Percentiles rank a stretch among this genome's conserved stretches.
phyloP scores from a whole-genome alignment of 2,329 filamentous ascomycete species.

The Alternaria sp. region DNA sequence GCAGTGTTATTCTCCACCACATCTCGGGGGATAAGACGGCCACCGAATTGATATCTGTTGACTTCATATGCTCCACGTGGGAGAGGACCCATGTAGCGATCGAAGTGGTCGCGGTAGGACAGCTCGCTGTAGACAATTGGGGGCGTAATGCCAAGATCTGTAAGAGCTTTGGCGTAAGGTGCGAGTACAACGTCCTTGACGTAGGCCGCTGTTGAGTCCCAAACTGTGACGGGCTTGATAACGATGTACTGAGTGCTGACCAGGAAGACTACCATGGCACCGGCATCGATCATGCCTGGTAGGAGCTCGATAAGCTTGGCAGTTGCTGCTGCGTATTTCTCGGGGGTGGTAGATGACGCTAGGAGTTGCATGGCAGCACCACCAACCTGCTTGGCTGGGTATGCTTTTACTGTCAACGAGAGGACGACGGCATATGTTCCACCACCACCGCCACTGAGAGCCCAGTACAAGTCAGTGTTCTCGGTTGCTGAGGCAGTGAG shows the following conservation, averaged over 20 bases:
- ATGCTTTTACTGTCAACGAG: conserved; percentile 41
- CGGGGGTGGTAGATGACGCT: conserved; percentile 25
- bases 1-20: conserved; percentile 28
- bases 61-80: conserved; percentile 31
- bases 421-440: conserved; percentile 45
- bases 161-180: conserved; percentile 34
- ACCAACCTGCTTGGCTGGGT: conserved; percentile 28
- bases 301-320: conserved; percentile 25
- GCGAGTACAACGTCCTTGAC: conserved; percentile 31
- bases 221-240: conserved; percentile 13
- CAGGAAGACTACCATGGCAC: conserved; percentile 31
- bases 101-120: conserved; percentile 37
- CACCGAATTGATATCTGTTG: conserved; percentile 32
- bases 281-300: conserved; percentile 32
- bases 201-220: conserved; percentile 19
- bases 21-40: conserved; percentile 29
- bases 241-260: conserved; percentile 21
- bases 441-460: conserved; percentile 44
- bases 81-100: conserved; percentile 37
- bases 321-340: conserved; percentile 23
- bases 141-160: conserved; percentile 27
- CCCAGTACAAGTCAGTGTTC: conserved; percentile 50
- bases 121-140: conserved; percentile 31
- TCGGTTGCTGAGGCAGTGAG: conserved; percentile 39
- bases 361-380: conserved; percentile 35